Conservation (phyloP, 2,329 filamentous ascomycete species). For the Dothideomycetes sp. region DNA sequence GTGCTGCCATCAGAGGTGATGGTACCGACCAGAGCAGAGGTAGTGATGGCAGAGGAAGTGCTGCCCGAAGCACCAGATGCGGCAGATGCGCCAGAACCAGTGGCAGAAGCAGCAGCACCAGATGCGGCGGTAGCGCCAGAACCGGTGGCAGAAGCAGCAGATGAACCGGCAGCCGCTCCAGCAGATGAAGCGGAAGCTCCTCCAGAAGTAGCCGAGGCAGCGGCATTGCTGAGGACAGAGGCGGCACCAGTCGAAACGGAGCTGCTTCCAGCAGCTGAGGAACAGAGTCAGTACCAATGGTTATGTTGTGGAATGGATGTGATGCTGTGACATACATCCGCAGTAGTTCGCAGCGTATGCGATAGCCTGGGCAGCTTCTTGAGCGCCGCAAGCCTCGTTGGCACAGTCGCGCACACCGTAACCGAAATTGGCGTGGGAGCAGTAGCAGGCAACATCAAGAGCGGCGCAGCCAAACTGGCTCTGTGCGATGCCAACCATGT, state of each 20-base stretch:
- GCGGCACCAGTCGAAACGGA: background rate
- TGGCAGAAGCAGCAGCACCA: slow-evolving; percentile 5
- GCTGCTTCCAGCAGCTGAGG: slow-evolving; percentile 10
- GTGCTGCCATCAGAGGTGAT: slow-evolving; percentile 23
- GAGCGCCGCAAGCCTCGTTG: slow-evolving; percentile 25
- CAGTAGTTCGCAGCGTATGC: slow-evolving; percentile 28
- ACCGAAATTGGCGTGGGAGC: slow-evolving; percentile 27
- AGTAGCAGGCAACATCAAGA: slow-evolving; percentile 28
- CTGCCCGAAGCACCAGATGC: slow-evolving; percentile 5
- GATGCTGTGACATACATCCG: slow-evolving; percentile 7
- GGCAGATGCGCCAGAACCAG: slow-evolving; percentile 9
- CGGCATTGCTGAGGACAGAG: slow-evolving; percentile 3
- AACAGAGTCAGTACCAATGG: slow-evolving; percentile 1
- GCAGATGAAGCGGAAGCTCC: slow-evolving; percentile 11
- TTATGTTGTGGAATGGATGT: background rate
- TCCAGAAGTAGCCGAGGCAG: slow-evolving; percentile 13
- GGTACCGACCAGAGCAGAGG: slow-evolving; percentile 23
- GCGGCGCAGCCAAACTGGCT: slow-evolving; percentile 23
- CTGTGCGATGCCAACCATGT: slow-evolving; percentile 27
- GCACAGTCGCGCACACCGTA: slow-evolving; percentile 33
- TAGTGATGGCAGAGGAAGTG: slow-evolving; percentile 19
- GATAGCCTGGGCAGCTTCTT: slow-evolving; percentile 21
- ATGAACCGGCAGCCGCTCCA: slow-evolving; percentile 1
- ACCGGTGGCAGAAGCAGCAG: background rate
- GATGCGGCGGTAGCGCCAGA: slow-evolving; percentile 5